Base-by-base conservation (phyloP, 768 basidiomycete species). In the Clathrus columnatus region DNA sequence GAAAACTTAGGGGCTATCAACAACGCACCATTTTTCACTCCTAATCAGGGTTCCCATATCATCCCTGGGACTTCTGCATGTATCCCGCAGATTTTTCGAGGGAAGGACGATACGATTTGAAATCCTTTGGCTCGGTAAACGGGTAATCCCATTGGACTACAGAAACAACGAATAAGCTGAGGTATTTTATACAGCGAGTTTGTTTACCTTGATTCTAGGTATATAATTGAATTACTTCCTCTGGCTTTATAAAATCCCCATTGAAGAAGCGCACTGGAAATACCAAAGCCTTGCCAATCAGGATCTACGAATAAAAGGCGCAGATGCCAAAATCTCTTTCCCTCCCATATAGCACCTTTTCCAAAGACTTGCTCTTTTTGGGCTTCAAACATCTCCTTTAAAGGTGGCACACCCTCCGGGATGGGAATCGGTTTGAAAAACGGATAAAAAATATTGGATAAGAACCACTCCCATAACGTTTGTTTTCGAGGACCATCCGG, bases 11-110 rank as follows among this genome's bases (percentile, higher is more conserved):
- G n/a, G n/a, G n/a, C n/a, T n/a, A n/a, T n/a, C n/a, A n/a, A n/a
- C n/a, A n/a, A n/a, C n/a, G n/a, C n/a, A n/a, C n/a, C n/a, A n/a
- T n/a, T n/a, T n/a, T n/a, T n/a, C n/a, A n/a, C n/a, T n/a, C n/a
- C n/a, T n/a, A 45, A 41, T 17, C 29, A 32, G 16, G 54, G 54
- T 30, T 55, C 54, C 54, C 54, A 55, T 48, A 55, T 55, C 54
- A 55, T 55, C 28, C 54, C 44, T 26, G 54, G 54, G 29, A 46
- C 32, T 18, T 48, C 48, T 14, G 48, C 18, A 20, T 6, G 16
- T 24, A 11, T 18, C 18, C 54, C 54, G 24, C 30, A 47, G 16
- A 48, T 20, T 26, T 48, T 17, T 17, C 54, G n/a, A 27, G 46
- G 44, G 16, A 28, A 47, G 18, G 14, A 7, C 20, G 29, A 32